Percentiles rank a stretch among this genome's conserved stretches.
These are phyloP conservation scores for Omphalea diandra DNA, from an alignment of 441 rosid species.

Conservation along the genomic window DNA sequence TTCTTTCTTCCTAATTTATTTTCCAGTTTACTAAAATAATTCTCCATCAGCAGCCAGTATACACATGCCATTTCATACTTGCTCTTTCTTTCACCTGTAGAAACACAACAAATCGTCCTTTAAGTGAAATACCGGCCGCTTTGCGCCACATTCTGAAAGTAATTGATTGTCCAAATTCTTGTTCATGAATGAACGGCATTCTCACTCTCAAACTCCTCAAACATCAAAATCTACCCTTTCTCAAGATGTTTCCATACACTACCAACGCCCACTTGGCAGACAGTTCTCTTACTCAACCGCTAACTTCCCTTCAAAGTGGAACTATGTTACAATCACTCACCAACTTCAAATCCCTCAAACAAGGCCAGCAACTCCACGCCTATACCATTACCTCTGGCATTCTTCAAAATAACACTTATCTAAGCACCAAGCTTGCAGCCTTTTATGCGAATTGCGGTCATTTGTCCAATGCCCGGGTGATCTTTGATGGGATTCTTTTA, in stretches of 20 bases:
- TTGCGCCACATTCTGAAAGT: too few relatives aligned
- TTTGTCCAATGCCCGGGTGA: slow-evolving; percentile 17
- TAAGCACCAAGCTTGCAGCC: slow-evolving; percentile 28
- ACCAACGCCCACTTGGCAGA: neutral
- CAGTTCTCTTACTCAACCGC: neutral
- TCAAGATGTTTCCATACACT: neutral
- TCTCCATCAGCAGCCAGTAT: too few relatives aligned
- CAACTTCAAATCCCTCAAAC: slow-evolving; percentile 21
- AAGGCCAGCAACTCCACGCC: slow-evolving; percentile 33
- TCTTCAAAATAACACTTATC: slow-evolving; percentile 22
- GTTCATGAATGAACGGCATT: slow-evolving; percentile 6
- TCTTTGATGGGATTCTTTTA: slow-evolving; percentile 21
- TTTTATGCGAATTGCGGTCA: slow-evolving; percentile 29
- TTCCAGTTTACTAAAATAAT: too few relatives aligned
- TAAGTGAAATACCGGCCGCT: too few relatives aligned
- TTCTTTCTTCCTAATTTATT: too few relatives aligned
- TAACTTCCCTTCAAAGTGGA: slow-evolving; percentile 32
- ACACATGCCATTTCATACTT: too few relatives aligned
- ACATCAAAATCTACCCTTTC: neutral
- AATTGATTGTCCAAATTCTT: neutral
- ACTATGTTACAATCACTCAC: slow-evolving; percentile 24
- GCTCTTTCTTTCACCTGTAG: too few relatives aligned
- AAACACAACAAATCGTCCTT: too few relatives aligned
- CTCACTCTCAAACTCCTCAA: neutral
- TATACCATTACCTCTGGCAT: slow-evolving; percentile 18